Conservation (phyloP, 2,329 filamentous ascomycete species). For the Trichocomaceae sp. region DNA sequence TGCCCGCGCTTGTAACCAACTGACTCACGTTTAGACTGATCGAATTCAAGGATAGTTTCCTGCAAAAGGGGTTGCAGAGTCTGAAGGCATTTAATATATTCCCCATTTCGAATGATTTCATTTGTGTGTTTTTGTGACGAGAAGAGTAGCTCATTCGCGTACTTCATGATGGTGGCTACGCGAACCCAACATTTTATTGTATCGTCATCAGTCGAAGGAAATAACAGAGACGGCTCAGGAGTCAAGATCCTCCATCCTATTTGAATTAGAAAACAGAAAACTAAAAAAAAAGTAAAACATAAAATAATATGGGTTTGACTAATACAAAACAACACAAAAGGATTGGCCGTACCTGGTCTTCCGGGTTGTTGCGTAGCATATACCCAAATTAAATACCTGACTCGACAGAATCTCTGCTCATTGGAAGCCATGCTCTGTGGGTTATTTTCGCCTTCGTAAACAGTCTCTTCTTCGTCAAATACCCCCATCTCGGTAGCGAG, state of each 20-base stretch:
- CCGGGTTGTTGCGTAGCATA: constrained; percentile 14
- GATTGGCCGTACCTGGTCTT: constrained; percentile 9
- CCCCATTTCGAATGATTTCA: constrained; percentile 70
- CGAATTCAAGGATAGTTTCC: constrained; percentile 70
- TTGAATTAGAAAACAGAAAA: background rate
- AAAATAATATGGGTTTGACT: too few species aligned
- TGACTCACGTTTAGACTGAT: constrained; percentile 50
- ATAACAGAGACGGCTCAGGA: too few species aligned
- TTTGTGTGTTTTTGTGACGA: constrained; percentile 71
- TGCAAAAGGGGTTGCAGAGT: constrained; percentile 66
- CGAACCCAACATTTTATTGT: constrained; percentile 68
- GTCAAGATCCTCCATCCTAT: too few species aligned
- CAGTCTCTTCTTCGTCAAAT: constrained; percentile 11
- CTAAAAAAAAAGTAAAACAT: background rate
- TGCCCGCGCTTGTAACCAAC: background rate
- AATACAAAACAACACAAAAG: background rate
- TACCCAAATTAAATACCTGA: constrained; percentile 14
- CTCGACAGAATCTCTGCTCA: constrained; percentile 10
- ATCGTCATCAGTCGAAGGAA: constrained; percentile 4
- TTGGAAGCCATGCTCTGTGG: background rate
- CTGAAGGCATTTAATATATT: constrained; percentile 68
- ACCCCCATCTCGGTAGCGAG: constrained; percentile 13
- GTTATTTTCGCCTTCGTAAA: constrained; percentile 8
- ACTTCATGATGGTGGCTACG: constrained; percentile 77
- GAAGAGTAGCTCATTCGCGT: constrained; percentile 76